phyloP scores from a whole-genome alignment of 441 rosid genomes.

The Hura crepitans region DNA sequence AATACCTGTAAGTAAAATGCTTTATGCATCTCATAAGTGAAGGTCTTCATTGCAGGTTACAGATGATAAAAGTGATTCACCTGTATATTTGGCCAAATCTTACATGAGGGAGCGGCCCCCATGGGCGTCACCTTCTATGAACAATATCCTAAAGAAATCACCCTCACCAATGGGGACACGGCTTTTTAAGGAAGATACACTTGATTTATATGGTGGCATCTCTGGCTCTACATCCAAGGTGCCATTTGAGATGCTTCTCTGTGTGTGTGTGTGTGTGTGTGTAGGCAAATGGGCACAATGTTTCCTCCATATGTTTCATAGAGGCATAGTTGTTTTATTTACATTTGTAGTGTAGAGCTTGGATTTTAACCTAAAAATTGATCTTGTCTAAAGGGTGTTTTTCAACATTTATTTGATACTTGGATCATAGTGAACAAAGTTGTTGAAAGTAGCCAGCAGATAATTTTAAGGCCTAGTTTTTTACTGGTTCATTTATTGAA shows the following conservation, averaged over 20 bases:
- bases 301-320: not conserved
- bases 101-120: constrained; percentile 70
- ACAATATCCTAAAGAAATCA: constrained; percentile 35
- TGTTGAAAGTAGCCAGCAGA: not conserved
- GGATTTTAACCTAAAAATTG: constrained; percentile 1
- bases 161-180: constrained; percentile 44
- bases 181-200: constrained; percentile 48
- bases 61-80: constrained; percentile 60
- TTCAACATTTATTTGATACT: not conserved
- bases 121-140: constrained; percentile 64
- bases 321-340: not conserved
- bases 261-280: too few species aligned
- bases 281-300: not conserved
- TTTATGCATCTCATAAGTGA: not conserved
- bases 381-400: constrained; percentile 1
- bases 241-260: too few species aligned
- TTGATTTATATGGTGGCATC: constrained; percentile 33
- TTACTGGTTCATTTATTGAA: not conserved
- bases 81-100: constrained; percentile 74
- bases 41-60: not conserved
- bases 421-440: not conserved
- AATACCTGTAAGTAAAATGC: not conserved
- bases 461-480: not conserved
- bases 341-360: constrained; percentile 1
- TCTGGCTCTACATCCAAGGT: constrained; percentile 57